Conservation (phyloP, 108 stramenopile species). For the Nitzschia putrida region DNA sequence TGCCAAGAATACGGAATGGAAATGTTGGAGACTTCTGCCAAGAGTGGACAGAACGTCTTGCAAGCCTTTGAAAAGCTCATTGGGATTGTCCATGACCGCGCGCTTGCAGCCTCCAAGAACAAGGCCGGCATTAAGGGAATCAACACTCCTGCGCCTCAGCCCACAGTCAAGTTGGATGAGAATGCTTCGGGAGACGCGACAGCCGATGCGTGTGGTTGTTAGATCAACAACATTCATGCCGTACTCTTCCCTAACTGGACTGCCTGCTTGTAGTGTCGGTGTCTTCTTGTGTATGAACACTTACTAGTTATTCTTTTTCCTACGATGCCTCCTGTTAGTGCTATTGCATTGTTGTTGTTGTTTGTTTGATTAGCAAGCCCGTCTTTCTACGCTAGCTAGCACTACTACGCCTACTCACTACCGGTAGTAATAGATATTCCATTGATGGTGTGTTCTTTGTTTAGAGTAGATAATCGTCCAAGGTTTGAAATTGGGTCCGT, state of each 20-base stretch:
- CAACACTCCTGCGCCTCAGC: slow-evolving; percentile 14
- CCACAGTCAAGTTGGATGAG: slow-evolving; percentile 52
- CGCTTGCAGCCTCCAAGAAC: slow-evolving; percentile 53
- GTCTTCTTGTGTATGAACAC: no score
- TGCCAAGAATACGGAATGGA: slow-evolving; percentile 88
- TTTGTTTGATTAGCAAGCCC: no score
- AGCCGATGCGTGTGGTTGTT: slow-evolving; percentile 62
- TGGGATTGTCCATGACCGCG: slow-evolving; percentile 84
- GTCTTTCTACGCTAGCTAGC: no score
- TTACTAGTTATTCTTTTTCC: no score
- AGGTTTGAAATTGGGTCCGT: slow-evolving; percentile 9
- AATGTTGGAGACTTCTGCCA: slow-evolving; percentile 80
- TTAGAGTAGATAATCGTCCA: neutral
- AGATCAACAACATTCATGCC: no score
- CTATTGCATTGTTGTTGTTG: no score
- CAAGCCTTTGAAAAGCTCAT: slow-evolving; percentile 85
- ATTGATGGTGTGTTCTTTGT: no score
- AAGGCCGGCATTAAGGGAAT: slow-evolving; percentile 64
- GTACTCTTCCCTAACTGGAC: no score
- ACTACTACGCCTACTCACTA: no score
- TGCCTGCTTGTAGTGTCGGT: no score
- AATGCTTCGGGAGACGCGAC: slow-evolving; percentile 7
- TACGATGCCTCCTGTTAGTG: no score
- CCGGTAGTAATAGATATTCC: no score
- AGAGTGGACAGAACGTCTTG: slow-evolving; percentile 78